Conservation (phyloP, 306 rosid genomes). For the Begonia peltatifolia region DNA sequence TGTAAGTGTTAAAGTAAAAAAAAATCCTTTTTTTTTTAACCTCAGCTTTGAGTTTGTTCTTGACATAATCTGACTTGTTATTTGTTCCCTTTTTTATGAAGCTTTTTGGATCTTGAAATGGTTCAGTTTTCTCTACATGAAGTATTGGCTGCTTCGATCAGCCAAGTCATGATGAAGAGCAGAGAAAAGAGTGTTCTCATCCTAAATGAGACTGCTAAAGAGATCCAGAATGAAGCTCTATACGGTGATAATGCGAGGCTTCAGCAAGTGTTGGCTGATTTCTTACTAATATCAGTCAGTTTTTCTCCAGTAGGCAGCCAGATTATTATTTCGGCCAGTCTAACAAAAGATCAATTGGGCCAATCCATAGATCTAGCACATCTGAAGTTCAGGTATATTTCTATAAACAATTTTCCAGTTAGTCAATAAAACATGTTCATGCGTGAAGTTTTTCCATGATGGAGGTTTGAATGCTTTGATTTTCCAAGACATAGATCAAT, state of each 20-base stretch:
- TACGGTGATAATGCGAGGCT: slow-evolving; percentile 79
- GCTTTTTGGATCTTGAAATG: slow-evolving; percentile 82
- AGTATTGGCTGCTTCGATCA: slow-evolving; percentile 48
- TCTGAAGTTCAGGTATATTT: slow-evolving; percentile 61
- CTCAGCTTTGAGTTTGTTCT: slow-evolving; percentile 9
- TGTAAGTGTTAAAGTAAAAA: too few species aligned
- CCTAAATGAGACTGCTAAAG: slow-evolving; percentile 50
- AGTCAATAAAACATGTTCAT: too few species aligned
- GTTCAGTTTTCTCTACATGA: slow-evolving; percentile 72
- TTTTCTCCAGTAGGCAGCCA: slow-evolving; percentile 55
- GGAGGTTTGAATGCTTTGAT: too few species aligned
- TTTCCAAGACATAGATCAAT: too few species aligned
- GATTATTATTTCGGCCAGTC: slow-evolving; percentile 37
- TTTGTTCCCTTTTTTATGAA: slow-evolving; percentile 19
- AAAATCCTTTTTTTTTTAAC: neutral
- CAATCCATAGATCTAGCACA: slow-evolving; percentile 71
- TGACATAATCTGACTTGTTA: neutral
- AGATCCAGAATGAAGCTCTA: slow-evolving; percentile 34
- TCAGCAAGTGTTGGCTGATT: slow-evolving; percentile 79
- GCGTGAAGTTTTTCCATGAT: too few species aligned
- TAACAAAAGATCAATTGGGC: slow-evolving; percentile 64
- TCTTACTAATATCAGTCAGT: slow-evolving; percentile 45
- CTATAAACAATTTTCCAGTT: neutral
- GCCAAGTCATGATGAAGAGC: slow-evolving; percentile 67
- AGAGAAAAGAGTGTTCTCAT: slow-evolving; percentile 35